Evolutionary conservation across 495 filamentous ascomycete genomes (phyloP), one percentile per base, ranked within the genome.

Genomic region (Tetracladium marchalianum): DNA sequence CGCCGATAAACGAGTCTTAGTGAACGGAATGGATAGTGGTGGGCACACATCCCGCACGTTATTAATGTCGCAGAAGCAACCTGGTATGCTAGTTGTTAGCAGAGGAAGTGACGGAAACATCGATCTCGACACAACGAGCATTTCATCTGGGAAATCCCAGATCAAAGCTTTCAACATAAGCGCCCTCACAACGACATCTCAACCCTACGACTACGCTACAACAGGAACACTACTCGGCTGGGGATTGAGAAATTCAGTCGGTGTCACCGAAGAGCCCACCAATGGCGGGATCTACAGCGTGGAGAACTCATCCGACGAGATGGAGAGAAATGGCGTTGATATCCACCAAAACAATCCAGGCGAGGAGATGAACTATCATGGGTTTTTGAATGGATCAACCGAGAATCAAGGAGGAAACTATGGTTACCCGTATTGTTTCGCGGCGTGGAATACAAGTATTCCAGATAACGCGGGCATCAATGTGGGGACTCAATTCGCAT

Each of bases 281-380:
- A 67, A 56, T 1, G 70, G 74, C 16, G 68, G 66, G 27, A 66
- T 88, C 49, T 89, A 73, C 66, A 73, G 69, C 6, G 83, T 88
- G 13, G 84, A 89, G 58, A 89, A 88, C 55, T 79, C 73, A 24
- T 80, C 73, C 4, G 83, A 88, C 54, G 43, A 82, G 6, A 66
- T 86, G n/a, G 51, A 43, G 8, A 69, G 83, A 10, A 54, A 71
- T 50, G 71, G 70, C 0, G 47, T 61, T 15, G 80, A 86, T 49
- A 73, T 86, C 32, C 81, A 85, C 53, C 55, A 74, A 35, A 69
- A 85, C 34, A 87, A 87, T 51, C 84, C 84, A 0, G 81, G 77
- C 11, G 84, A 87, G 57, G 81, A 87, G 52, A 60, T 87, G 46
- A 89, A 87, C 57, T 84, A 69, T 61, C 77, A 81, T 11, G 84